Percentiles rank a stretch among this genome's conserved stretches.
Evolutionary conservation across 2,329 filamentous ascomycete genomes (phyloP).

Genomic region (Epichloe gansuensis): DNA sequence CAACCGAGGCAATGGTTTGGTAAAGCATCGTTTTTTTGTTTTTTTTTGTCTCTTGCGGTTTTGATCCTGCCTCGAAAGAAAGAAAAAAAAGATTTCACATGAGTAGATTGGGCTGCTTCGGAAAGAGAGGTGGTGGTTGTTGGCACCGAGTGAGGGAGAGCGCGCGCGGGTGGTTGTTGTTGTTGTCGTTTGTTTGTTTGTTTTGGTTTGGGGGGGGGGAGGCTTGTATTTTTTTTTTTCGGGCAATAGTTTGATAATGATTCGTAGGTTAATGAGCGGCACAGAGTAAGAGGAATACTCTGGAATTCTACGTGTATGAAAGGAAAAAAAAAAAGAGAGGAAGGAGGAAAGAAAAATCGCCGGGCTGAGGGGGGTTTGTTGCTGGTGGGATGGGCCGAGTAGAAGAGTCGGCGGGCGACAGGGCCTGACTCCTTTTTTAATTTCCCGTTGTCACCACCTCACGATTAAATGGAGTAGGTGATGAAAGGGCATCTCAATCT

Average conservation of each 20-base stretch:
- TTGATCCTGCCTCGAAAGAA: not conserved
- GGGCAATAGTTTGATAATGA: not conserved
- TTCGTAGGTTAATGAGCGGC: conserved; percentile 1
- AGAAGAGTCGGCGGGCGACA: not conserved
- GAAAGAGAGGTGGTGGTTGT: not conserved
- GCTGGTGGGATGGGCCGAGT: not conserved
- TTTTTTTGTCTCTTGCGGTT: not conserved
- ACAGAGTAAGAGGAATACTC: conserved; percentile 14
- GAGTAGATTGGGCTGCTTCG: too few species aligned
- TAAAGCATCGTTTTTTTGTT: conserved; percentile 27
- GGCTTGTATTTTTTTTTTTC: not conserved
- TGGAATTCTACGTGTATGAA: conserved; percentile 8
- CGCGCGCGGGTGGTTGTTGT: not conserved
- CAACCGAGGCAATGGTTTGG: conserved; percentile 17
- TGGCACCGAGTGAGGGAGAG: not conserved
- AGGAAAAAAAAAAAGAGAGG: not conserved
- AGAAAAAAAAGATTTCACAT: too few species aligned
- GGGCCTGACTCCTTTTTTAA: conserved; percentile 3
- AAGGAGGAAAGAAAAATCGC: not conserved
- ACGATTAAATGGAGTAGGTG: not conserved
- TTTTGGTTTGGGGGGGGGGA: not conserved
- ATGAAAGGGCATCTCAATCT: not conserved
- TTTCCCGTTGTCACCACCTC: conserved; percentile 1
- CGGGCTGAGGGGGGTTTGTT: not conserved
- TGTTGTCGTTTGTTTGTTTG: not conserved